Conservation (phyloP, 495 filamentous ascomycete genomes). For the Achaetomiella virescens region DNA sequence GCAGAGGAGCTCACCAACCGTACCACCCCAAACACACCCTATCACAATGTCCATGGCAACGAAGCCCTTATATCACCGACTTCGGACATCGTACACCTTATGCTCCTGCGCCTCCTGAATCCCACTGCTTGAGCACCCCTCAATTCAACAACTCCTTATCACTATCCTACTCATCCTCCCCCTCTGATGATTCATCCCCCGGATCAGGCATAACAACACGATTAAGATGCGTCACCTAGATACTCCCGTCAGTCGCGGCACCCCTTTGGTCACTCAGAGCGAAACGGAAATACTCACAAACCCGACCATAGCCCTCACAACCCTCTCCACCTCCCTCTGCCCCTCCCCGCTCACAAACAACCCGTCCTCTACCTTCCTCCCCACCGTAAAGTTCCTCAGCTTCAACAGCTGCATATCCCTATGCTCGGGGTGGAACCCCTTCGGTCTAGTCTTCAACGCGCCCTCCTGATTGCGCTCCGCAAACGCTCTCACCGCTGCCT, state of each 20-base stretch:
- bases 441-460: constrained; percentile 78
- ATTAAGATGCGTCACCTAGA: constrained; percentile 21
- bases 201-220: constrained; percentile 48
- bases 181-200: constrained; percentile 25
- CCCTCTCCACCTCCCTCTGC: constrained; percentile 43
- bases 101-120: too few species aligned
- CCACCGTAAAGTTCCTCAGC: constrained; percentile 68
- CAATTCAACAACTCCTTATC: too few species aligned
- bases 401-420: constrained; percentile 69
- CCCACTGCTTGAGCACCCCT: too few species aligned
- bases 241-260: constrained; percentile 14
- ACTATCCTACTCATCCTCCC: constrained; percentile 3
- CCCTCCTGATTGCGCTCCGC: constrained; percentile 57
- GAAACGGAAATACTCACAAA: constrained; percentile 50
- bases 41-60: too few species aligned
- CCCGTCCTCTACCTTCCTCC: constrained; percentile 52
- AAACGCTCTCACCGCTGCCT: constrained; percentile 56
- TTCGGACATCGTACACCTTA: too few species aligned
- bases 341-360: constrained; percentile 46
- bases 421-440: constrained; percentile 71
- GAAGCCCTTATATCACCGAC: too few species aligned
- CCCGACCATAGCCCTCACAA: constrained; percentile 48
- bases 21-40: too few species aligned
- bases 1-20: too few species aligned
- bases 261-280: neutral